Base-by-base conservation (phyloP, 768 basidiomycete species). In the Calocera viscosa region DNA sequence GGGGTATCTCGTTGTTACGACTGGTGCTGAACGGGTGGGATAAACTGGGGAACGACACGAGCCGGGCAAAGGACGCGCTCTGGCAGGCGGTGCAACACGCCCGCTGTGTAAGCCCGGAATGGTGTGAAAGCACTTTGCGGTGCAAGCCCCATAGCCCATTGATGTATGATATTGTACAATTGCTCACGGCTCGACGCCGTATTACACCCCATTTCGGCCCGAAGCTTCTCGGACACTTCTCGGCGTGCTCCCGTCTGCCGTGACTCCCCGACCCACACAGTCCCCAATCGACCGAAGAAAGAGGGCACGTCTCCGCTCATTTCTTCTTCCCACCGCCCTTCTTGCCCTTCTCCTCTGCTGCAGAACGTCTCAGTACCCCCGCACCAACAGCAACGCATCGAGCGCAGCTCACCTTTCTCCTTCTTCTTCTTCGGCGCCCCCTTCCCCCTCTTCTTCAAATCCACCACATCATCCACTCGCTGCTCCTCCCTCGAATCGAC, bases 381-480 rank as follows among this genome's bases (percentile, higher is more conserved):
- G 11, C 49, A 49, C 12, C 12, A 10, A 8, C 12, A n/a, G 10
- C 10, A 16, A 8, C 10, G 24, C 24, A 14, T 7, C n/a, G 10
- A 49, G 22, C 12, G 22, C 11, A 8, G 49, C 49, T 49, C 49
- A 49, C 49, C 8, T 49, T 86, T 90, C 1, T 88, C 86, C 77
- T 92, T 92, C n/a, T n/a, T 38, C 77, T 92, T 92, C 78, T 86
- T 84, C 65, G 91, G 91, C 24, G 86, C 82, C 49, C 89, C 90
- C 77, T 92, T 91, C 32, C 90, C 90, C 80, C 90, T 83, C 72
- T 80, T 83, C 76, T 83, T 88, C 74, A 19, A 7, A 5, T 3
- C 24, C 8, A 7, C 43, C 8, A 17, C 5, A 19, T 78, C 89
- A 75, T 81, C 79, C 63, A 89, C 64, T 64, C 89, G 79, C 76